These are phyloP conservation scores for Ambispora gerdemannii DNA, from an alignment of 192 early-diverging fungal genomes.

Conservation along the genomic window DNA sequence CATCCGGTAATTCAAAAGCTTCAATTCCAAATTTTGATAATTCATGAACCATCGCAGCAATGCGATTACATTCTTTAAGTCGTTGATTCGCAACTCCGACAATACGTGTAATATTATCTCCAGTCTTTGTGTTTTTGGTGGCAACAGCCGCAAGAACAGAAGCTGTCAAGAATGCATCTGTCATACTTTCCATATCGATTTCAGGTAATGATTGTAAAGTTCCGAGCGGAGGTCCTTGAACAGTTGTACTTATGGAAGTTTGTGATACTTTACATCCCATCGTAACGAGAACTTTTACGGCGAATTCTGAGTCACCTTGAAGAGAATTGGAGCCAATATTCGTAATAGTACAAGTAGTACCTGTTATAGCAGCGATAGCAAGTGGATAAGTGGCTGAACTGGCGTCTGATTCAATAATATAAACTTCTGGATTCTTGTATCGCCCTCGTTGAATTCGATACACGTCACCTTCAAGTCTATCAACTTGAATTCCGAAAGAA, in stretches of 20 bases:
- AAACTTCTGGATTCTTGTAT: slow-evolving; percentile 80
- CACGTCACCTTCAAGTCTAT: slow-evolving; percentile 68
- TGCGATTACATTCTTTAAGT: slow-evolving; percentile 98
- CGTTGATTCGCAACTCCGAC: slow-evolving; percentile 96
- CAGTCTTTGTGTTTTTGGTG: slow-evolving; percentile 31
- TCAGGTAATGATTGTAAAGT: slow-evolving; percentile 63
- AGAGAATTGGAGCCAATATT: slow-evolving; percentile 92
- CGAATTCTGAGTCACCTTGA: slow-evolving; percentile 90
- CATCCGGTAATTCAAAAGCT: slow-evolving; percentile 81
- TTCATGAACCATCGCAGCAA: slow-evolving; percentile 93
- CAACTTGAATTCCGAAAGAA: slow-evolving; percentile 82
- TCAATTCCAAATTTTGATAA: slow-evolving; percentile 85
- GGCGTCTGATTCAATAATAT: slow-evolving; percentile 94
- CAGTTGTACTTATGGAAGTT: slow-evolving; percentile 85
- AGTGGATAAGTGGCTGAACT: slow-evolving; percentile 96
- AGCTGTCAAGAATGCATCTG: slow-evolving; percentile 97
- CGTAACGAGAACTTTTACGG: slow-evolving; percentile 80
- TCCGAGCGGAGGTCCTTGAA: slow-evolving; percentile 77
- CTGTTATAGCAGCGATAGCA: slow-evolving; percentile 95
- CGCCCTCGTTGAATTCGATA: slow-evolving; percentile 78
- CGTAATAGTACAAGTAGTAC: slow-evolving; percentile 78
- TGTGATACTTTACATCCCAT: slow-evolving; percentile 95
- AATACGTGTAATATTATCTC: slow-evolving; percentile 74
- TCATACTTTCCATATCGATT: slow-evolving; percentile 99
- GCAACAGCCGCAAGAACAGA: slow-evolving; percentile 90